Base-by-base conservation (phyloP, 768 basidiomycete genomes). In the Dacryopinax primogenitus region DNA sequence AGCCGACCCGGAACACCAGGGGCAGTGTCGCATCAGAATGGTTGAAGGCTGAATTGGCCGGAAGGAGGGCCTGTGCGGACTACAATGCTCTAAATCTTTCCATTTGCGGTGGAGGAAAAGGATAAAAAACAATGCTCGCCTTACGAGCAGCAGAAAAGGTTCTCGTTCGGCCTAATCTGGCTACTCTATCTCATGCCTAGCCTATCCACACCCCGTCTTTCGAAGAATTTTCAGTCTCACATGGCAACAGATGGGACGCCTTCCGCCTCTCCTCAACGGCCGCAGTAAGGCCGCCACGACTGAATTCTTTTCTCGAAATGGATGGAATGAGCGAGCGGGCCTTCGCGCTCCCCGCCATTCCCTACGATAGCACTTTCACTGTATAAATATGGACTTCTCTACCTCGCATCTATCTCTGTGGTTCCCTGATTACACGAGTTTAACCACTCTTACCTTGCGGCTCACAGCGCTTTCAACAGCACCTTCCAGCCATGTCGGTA, bases 211-310 rank as follows among this genome's bases (percentile, higher is more conserved):
- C 16, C 41, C 23, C 26, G 26, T 6, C 26, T 15, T 3, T 21
- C 51, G 51, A 32, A 28, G 7, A 58, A 30, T 15, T 21, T 13
- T 13, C 23, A 28, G 9, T 58, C 30, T 3, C 51, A 58, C 51
- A 58, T 58, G 51, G 51, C 26, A n/a, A 11, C 11, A 11, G 12
- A 11, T 39, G 12, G 13, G 51, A 58, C 26, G 4, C 51, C 51
- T 30, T 58, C 51, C 30, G 4, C 21, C 13, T 30, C 11, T 23
- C 51, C 32, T 30, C 26, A 58, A 11, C 26, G 51, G 45, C 51
- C 51, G 51, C 51, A 58, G 51, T 58, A 58, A 26, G 51, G 3
- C 51, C 51, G 51, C 51, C 18, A 15, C 45, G 45, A 58, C 9
- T 58, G 51, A 58, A 58, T 58, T 21, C 13, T 58, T 58, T 30